phyloP scores from a whole-genome alignment of 495 filamentous ascomycete genomes.

The Penicillium maclennaniae region DNA sequence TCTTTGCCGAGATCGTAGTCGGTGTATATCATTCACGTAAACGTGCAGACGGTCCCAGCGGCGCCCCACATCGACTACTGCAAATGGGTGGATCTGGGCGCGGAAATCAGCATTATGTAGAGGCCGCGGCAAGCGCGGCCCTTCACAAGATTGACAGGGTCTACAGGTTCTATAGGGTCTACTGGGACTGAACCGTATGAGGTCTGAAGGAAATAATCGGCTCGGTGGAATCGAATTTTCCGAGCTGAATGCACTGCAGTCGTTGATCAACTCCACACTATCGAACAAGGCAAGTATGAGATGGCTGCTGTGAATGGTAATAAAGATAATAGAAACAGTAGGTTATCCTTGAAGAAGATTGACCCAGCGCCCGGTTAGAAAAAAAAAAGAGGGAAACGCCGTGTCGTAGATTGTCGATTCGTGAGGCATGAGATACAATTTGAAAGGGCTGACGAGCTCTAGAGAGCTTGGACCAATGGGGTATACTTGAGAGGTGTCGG shows the following conservation, averaged over 20 bases:
- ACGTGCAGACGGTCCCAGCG: not conserved
- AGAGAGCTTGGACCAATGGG: constrained; percentile 6
- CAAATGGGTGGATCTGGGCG: constrained; percentile 38
- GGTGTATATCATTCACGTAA: not conserved
- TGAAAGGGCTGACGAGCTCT: constrained; percentile 6
- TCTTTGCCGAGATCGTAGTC: not conserved
- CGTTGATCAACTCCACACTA: constrained; percentile 4
- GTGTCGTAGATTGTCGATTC: constrained; percentile 22
- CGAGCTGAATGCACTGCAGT: not conserved
- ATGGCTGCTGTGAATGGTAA: constrained; percentile 6
- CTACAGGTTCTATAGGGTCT: not conserved
- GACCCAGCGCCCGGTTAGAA: constrained; percentile 13
- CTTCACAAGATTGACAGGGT: not conserved
- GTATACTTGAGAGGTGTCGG: constrained; percentile 7
- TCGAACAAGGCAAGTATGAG: constrained; percentile 11
- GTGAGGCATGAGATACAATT: constrained; percentile 30
- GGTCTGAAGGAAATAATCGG: not conserved
- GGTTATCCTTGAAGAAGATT: constrained; percentile 5
- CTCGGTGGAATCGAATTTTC: not conserved
- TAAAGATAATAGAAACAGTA: constrained; percentile 12
- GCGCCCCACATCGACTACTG: not conserved
- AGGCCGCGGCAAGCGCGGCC: not conserved
- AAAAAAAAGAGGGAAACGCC: constrained; percentile 19
- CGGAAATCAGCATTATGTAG: constrained; percentile 2
- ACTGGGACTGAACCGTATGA: not conserved